Evolutionary conservation across 768 basidiomycete genomes (phyloP), one percentile per base, ranked within the genome.

Genomic region (Amanita thiersii): DNA sequence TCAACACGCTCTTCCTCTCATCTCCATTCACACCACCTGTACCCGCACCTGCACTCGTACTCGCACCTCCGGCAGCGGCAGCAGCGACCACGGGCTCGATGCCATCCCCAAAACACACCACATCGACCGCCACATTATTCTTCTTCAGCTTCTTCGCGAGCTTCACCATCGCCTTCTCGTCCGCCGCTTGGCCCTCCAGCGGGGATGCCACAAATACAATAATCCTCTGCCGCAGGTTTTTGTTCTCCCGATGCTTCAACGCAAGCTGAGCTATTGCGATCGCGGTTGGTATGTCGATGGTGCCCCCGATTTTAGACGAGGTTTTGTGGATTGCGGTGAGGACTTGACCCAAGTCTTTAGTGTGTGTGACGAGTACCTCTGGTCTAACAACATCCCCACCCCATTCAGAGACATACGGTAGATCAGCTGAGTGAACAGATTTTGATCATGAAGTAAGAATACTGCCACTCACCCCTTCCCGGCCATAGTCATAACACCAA

Each of bases 111-210:
- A 90, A 97, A 4, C 76, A 76, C 20, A 98, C 69, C 38, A 98
- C 70, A 61, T 99, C 96, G 18, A 98, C 74, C 1, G 93, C 88
- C 31, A 99, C 91, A 53, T 97, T 99, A 61, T 98, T 98, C 81
- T 99, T 99, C 73, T 97, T 97, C 47, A 99, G 71, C 62, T 91
- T 96, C 72, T 93, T 96, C 7, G 93, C 96, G 25, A 99, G 75
- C 58, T 81, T 84, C 51, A 86, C 68, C 75, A 93, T 81, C 40
- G 72, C 70, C 51, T 84, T 80, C 56, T 89, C 86, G 45, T 87
- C 82, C 8, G 81, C 76, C 5, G 70, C 80, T 21, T 66, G 57
- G 21, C 78, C 81, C 15, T 75, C 70, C n/a, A 92, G 62, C 1
- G 96, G 96, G 3, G 89, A 93, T 11, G 81, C 92, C 40, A 92